Evolutionary conservation across 2,329 filamentous ascomycete species (phyloP).

Genomic region (Knoxdaviesia proteae): DNA sequence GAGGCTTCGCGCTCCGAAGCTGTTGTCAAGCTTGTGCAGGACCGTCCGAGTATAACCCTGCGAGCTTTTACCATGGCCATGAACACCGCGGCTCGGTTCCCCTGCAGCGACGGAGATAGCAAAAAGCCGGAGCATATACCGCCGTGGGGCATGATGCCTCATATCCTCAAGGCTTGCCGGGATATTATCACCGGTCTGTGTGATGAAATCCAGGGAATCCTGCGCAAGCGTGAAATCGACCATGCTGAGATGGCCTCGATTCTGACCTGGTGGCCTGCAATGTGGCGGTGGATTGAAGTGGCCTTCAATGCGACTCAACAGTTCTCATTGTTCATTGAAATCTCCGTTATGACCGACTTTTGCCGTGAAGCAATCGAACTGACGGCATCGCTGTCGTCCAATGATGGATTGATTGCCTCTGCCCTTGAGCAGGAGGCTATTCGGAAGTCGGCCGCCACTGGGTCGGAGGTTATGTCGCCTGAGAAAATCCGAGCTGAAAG

Average conservation of each 20-base stretch:
- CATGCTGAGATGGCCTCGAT: conserved; percentile 43
- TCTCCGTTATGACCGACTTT: conserved; percentile 68
- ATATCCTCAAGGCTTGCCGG: conserved; percentile 33
- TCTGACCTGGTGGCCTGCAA: conserved; percentile 59
- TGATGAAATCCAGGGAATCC: conserved; percentile 32
- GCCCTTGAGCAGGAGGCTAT: conserved; percentile 23
- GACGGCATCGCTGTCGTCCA: conserved; percentile 63
- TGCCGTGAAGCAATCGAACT: conserved; percentile 91
- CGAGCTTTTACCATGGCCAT: conserved; percentile 22
- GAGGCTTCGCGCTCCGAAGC: conserved; percentile 34
- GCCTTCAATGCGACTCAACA: conserved; percentile 66
- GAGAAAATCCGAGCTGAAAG: conserved; percentile 7
- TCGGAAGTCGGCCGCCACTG: conserved; percentile 6
- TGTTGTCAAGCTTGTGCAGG: conserved; percentile 22
- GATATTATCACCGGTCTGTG: conserved; percentile 36
- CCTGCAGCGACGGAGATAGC: conserved; percentile 1
- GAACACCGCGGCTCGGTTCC: conserved; percentile 8
- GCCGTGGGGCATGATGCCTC: conserved; percentile 36
- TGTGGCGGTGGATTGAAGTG: conserved; percentile 64
- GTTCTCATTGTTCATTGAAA: conserved; percentile 64
- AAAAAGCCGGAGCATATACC: conserved; percentile 1
- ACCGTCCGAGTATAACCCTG: conserved; percentile 14
- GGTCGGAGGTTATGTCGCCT: conserved; percentile 4
- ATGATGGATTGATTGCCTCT: conserved; percentile 65
- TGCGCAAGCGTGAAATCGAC: conserved; percentile 33